Evolutionary conservation across 345 rosid genomes (phyloP), one percentile per base, ranked within the genome.

Genomic region (Salix caprea): DNA sequence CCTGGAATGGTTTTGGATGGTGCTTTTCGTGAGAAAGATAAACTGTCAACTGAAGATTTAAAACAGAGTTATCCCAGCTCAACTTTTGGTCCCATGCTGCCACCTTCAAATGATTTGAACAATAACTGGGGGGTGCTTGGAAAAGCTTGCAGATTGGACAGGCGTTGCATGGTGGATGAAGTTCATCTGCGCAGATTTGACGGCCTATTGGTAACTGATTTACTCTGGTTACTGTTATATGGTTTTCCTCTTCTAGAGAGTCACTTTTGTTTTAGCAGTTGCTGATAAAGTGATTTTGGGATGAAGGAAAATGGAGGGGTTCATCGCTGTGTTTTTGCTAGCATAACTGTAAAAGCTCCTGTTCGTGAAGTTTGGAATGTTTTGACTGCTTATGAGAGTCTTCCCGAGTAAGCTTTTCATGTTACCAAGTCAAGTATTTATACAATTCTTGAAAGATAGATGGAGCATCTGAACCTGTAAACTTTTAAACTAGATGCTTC

Each of bases 101-200:
- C 82, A 48, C 75, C 89, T 76, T 72, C 89, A 67, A 84, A 78
- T 84, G 97, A 90, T 65, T 48, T 89, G 81, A 87, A 73, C 77
- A 83, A 81, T 71, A 93, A 71, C 50, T 93, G 99, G 99, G 94
- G 97, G 0, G 77, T 88, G 67, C 89, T 86, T 82, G 97, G 97
- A 77, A 90, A 93, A 87, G 91, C 79, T 75, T 91, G 98, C 87
- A 82, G 85, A 72, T 91, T 93, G 65, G 91, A 91, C 77, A 88
- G 79, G 86, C 96, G 91, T 71, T 91, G 92, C 81, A 71, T 85
- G 68, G 98, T 91, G 76, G 99, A 95, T 77, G 99, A 95, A 85
- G 98, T 95, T 79, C 98, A 95, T 88, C 94, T 95, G 75, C 97
- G 98, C 78, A 89, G 98, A 89, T 91, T 87, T 81, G 99, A 95